Percentiles rank a stretch among this genome's conserved stretches.
These are phyloP conservation scores for Dothistroma pini DNA, from an alignment of 2,329 filamentous ascomycete species.

Conservation along the genomic window DNA sequence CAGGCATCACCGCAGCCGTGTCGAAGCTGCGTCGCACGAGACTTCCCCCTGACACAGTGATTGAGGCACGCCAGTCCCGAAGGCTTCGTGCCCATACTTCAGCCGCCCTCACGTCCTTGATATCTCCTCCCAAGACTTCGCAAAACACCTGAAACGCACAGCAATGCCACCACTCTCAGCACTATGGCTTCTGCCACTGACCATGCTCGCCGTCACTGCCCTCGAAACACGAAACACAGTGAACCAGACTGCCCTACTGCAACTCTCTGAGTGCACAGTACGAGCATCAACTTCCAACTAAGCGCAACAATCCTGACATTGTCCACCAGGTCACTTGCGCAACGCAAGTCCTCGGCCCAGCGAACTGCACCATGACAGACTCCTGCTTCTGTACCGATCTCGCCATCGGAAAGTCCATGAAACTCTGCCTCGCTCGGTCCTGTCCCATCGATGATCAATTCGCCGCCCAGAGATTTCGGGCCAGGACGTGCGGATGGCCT, in stretches of 20 bases:
- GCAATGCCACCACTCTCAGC: background rate
- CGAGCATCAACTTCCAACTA: no score
- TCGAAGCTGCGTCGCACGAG: background rate
- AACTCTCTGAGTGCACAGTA: background rate
- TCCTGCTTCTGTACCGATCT: background rate
- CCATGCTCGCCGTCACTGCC: background rate
- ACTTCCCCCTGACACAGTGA: background rate
- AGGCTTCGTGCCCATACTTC: background rate
- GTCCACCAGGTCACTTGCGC: background rate
- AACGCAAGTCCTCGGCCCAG: background rate
- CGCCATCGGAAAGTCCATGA: background rate
- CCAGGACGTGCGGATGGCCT: background rate
- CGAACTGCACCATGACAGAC: background rate
- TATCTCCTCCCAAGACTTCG: background rate
- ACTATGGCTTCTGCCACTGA: background rate
- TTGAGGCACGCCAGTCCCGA: background rate
- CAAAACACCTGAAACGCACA: background rate
- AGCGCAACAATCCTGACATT: background rate
- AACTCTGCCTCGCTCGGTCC: background rate
- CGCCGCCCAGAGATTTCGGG: background rate
- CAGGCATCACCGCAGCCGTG: background rate
- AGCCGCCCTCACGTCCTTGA: background rate
- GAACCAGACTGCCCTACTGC: background rate
- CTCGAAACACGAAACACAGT: background rate
- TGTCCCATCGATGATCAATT: constrained; percentile 1